Evolutionary conservation across 495 filamentous ascomycete genomes (phyloP).

Genomic region (Penicillium egyptiacum): DNA sequence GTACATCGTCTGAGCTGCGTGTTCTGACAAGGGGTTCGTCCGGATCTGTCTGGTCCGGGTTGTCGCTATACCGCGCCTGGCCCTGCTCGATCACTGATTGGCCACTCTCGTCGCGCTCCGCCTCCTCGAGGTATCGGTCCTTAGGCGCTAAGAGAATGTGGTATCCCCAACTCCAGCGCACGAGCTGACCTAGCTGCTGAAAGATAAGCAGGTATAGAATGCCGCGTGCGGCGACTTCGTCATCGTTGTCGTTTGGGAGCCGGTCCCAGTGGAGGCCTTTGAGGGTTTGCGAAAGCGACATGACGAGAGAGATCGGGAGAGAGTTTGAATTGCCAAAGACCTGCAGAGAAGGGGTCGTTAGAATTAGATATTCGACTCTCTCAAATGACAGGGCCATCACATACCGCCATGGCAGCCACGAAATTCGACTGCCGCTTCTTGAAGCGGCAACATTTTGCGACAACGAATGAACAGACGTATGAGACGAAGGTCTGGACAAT

Average conservation of each 20-base stretch:
- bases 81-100: conserved; percentile 61
- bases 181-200: conserved; percentile 92
- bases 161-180: conserved; percentile 98
- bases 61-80: conserved; percentile 61
- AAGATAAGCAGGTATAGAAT: conserved; percentile 97
- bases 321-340: conserved; percentile 99
- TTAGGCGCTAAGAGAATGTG: conserved; percentile 84
- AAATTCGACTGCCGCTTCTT: conserved; percentile 85
- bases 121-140: conserved; percentile 59
- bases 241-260: conserved; percentile 87
- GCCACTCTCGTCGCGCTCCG: conserved; percentile 52
- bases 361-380: conserved; percentile 1
- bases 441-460: conserved; percentile 76
- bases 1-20: conserved; percentile 28
- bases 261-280: conserved; percentile 91
- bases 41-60: conserved; percentile 47
- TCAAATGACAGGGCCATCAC: conserved; percentile 18
- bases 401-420: conserved; percentile 90
- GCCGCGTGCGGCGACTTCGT: conserved; percentile 88
- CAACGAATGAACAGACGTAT: conserved; percentile 66
- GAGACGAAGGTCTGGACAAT: conserved; percentile 81
- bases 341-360: conserved; percentile 32
- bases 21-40: conserved; percentile 47
- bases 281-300: conserved; percentile 89
- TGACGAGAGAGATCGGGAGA: conserved; percentile 91